Evolutionary conservation across 2,329 filamentous ascomycete genomes (phyloP).

Genomic region (Fonsecaea pugnacius): DNA sequence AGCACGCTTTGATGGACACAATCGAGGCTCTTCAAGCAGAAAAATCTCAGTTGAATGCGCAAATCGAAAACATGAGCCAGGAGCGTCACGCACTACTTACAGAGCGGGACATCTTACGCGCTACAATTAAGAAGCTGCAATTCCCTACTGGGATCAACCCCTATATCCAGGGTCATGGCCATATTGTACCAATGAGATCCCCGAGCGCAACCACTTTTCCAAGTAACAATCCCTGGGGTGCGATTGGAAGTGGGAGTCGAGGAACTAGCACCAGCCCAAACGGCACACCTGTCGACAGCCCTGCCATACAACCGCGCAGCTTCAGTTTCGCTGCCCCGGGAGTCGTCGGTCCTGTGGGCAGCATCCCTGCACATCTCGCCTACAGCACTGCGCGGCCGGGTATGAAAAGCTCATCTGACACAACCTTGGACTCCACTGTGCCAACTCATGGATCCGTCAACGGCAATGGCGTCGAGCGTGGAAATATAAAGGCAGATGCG

Average conservation of each 20-base stretch:
- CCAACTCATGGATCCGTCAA: constrained; percentile 9
- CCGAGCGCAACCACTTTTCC: constrained; percentile 11
- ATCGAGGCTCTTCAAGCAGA: constrained; percentile 24
- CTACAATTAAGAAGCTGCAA: constrained; percentile 24
- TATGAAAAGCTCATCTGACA: not conserved
- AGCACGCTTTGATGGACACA: constrained; percentile 23
- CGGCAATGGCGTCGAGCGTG: not conserved
- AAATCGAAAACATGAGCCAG: constrained; percentile 13
- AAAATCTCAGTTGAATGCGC: constrained; percentile 16
- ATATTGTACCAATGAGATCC: constrained; percentile 10
- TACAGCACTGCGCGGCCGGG: not conserved
- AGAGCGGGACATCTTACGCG: constrained; percentile 27
- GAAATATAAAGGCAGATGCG: not conserved
- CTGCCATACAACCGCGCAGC: constrained; percentile 9
- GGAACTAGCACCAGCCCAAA: constrained; percentile 12
- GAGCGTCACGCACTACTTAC: constrained; percentile 15
- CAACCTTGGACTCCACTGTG: constrained; percentile 12
- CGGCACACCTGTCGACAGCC: constrained; percentile 1
- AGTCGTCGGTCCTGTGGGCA: not conserved
- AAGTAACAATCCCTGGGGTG: constrained; percentile 24
- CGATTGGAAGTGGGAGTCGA: constrained; percentile 26
- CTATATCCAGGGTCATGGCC: not conserved
- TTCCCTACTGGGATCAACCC: constrained; percentile 8
- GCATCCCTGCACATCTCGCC: not conserved
- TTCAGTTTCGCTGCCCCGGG: constrained; percentile 9